Evolutionary conservation across 2,329 filamentous ascomycete species (phyloP), one percentile per base, ranked within the genome.

Genomic region (Ophioceras dolichostomum): DNA sequence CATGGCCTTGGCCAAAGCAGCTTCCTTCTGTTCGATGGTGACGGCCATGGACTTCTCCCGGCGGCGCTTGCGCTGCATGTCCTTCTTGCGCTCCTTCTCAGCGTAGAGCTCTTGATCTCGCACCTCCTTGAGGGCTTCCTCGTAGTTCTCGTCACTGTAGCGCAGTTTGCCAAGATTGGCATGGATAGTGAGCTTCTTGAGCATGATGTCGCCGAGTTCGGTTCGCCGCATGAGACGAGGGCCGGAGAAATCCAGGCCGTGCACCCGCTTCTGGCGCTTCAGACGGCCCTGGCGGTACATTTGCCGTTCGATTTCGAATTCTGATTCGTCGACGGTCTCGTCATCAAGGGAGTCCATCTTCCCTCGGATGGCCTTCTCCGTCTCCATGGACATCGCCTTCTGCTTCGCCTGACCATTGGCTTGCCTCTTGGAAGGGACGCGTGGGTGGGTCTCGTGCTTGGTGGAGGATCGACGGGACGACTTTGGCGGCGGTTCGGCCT

Each of bases 11-110:
- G 81, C 78, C 32, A 94, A 67, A 4, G 86, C 84, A 4, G 82
- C 76, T 45, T 91, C 83, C 62, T 93, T 91, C 54, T 87, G 80
- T 54, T 95, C 89, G 49, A 93, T 83, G 6, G 87, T 89, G 41
- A 93, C 82, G 4, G 87, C 87, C 68, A 95, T 87, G 4, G 89
- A 94, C 64, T 95, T 95, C 57, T 96, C 89, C 14, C 91, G 82
- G 31, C 91, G 80, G 42, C 91, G 77, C 65, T 96, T 98, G 45
- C 91, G 83, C 57, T 98, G 91, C 86, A 98, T 96, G 54, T 98
- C 91, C 65, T 98, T 98, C 67, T 98, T 98, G 46, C 91, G 85
- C 61, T 98, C 91, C 63, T 98, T 98, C 59, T 98, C 91, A 43
- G 89, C 87, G 42, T 83, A 82, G 7, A 95, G 70, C 56, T 95